Base-by-base conservation (phyloP, 78 protist genomes). In the Speleostelium caveatum region DNA sequence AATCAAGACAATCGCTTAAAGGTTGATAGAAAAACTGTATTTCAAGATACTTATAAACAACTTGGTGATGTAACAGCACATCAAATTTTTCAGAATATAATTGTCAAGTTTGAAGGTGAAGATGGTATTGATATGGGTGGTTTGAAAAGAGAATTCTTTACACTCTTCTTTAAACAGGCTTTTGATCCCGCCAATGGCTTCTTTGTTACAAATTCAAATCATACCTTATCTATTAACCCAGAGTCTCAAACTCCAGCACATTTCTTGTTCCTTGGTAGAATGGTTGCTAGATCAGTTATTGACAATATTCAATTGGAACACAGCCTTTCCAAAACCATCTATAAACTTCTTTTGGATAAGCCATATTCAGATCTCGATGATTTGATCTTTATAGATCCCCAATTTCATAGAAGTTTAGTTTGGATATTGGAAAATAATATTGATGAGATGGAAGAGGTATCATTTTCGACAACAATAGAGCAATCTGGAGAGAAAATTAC, bases 61-160 rank as follows among this genome's bases (percentile, higher is more conserved):
- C 8, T 75, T 26, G 26, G 62, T 19, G 38, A 22, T 2, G 30
- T 75, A 60, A 49, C 85, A 35, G 28, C 85, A 0, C 38, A 28
- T 6, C 67, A 33, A 26, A 2, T 75, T 2, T 19, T 75, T 24
- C 85, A 75, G 35, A 75, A 75, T 41, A 33, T 60, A 22, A 21
- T 21, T n/a, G 30, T 75, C 16, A 60, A 56, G 36, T 75, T 75
- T 75, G 24, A 38, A 21, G 69, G 55, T n/a, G 85, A 75, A 28
- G 85, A 75, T 28, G 85, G 85, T 26, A 36, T 75, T 4, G 85
- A 75, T 60, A 75, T 75, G 85, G 85, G 85, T 28, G 85, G 85
- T 26, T 39, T 75, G 26, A 75, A 60, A 39, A 75, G 60, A n/a
- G 85, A 75, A 58, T 75, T 66, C 71, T 60, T 60, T 5, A 41